Evolutionary conservation across 257 asterid species (phyloP), one percentile per base, ranked within the genome.

Genomic region (Salvia hispanica): DNA sequence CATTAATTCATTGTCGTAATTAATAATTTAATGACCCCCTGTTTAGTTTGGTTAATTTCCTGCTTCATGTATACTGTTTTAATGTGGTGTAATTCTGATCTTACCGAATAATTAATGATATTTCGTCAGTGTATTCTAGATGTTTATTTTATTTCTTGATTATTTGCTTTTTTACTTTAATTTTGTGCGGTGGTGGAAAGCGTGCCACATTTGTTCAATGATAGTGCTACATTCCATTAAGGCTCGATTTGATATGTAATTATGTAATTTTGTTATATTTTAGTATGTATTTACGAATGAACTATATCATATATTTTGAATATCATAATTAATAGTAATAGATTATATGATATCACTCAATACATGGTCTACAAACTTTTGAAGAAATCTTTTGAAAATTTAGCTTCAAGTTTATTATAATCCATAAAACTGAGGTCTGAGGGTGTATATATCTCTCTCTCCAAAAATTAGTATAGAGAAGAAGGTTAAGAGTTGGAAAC

Each of bases 51-150:
- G 28, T 7, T 40, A 6, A 12, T 46, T 37, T 4, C 21, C 60
- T 15, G 28, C 34, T 66, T 9, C 5, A 42, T 47, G n/a, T 18
- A 12, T 56, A 6, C 44, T 71, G 33, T 67, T 61, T 58, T 47
- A 15, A 14, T 75, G 67, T 72, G 62, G 46, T 58, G 47, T 66
- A 43, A 34, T 54, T 36, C 51, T 54, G 14, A 72, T 72, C 46
- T 18, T 52, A 66, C 45, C 33, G 33, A 52, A 67, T 60, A 28
- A 9, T 11, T 62, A 7, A 60, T 28, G 42, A 25, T 9, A 7
- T 36, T 50, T 50, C 13, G 55, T 66, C 21, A 40, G n/a, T 48
- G 9, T 50, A 34, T 66, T 31, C 13, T 21, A 2, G 9, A 45
- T 65, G 12, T 0, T 39, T 71, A 0, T 18, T 14, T 66, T 40